phyloP scores from a whole-genome alignment of 139 green algal genomes.

The Astrephomene gubernaculifera region DNA sequence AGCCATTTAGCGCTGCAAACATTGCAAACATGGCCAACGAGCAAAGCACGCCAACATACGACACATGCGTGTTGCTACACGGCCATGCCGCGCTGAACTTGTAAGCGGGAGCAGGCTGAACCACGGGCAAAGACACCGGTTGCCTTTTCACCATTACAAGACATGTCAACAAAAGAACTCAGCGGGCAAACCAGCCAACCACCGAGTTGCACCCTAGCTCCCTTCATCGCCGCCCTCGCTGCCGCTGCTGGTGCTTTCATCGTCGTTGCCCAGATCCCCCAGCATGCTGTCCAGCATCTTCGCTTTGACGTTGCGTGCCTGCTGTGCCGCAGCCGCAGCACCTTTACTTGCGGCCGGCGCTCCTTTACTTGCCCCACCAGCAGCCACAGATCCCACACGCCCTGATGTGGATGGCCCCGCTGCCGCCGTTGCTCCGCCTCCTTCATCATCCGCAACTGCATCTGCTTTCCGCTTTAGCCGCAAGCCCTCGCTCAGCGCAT shows the following conservation, averaged over 20 bases:
- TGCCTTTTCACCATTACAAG: no score
- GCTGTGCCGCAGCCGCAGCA: background rate
- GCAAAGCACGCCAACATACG: no score
- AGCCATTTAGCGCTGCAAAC: no score
- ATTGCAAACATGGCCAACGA: no score
- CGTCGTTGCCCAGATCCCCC: conserved; percentile 33
- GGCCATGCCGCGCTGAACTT: no score
- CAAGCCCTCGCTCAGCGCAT: conserved; percentile 56
- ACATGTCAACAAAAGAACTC: no score
- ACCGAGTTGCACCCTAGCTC: no score
- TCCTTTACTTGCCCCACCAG: background rate
- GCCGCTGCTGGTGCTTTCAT: background rate
- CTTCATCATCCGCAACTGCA: background rate
- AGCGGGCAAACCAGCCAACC: no score
- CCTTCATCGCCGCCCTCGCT: conserved; percentile 10
- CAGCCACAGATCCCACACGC: conserved; percentile 14
- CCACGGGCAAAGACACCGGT: no score
- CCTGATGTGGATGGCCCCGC: background rate
- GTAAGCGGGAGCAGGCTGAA: no score
- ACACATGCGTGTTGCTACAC: no score
- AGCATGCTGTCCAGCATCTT: conserved; percentile 51
- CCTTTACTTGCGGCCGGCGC: background rate
- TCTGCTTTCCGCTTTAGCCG: conserved; percentile 55
- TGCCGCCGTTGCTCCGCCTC: background rate
- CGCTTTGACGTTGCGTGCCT: conserved; percentile 42